Percentiles rank a stretch among this genome's conserved stretches.
phyloP scores from a whole-genome alignment of 352 stramenopile genomes.

The Globisporangium mamillatum region DNA sequence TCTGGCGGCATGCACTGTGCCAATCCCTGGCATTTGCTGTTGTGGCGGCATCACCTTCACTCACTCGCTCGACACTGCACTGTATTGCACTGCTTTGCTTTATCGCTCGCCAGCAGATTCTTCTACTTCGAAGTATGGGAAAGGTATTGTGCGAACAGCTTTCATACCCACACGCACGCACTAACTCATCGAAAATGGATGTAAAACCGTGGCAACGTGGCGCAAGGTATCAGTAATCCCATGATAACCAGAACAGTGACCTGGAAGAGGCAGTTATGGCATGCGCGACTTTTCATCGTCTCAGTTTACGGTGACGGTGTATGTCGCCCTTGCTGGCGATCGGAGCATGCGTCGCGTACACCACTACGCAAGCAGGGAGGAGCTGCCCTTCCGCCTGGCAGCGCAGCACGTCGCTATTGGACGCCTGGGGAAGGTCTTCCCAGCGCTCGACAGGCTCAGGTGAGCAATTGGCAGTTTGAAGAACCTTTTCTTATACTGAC shows the following conservation, averaged over 20 bases:
- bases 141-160: neutral
- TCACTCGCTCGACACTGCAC: neutral
- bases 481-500: neutral
- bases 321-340: neutral
- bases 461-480: slow-evolving; percentile 7
- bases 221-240: neutral
- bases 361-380: neutral
- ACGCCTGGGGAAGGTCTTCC: slow-evolving; percentile 37
- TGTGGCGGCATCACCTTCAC: too few species aligned
- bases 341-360: neutral
- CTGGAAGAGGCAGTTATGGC: neutral
- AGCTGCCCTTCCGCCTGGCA: slow-evolving; percentile 21
- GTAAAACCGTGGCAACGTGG: neutral
- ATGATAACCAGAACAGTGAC: neutral
- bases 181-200: too few species aligned
- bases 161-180: neutral
- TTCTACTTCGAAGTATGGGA: neutral
- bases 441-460: slow-evolving; percentile 29
- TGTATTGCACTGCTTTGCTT: too few species aligned
- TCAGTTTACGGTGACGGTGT: neutral
- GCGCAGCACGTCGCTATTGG: slow-evolving; percentile 31
- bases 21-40: neutral
- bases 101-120: too few species aligned
- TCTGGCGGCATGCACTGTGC: neutral
- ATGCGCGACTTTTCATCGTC: neutral